A percentile compares a stretch with the other conserved stretches of the same genome.
phyloP scores from a whole-genome alignment of 352 stramenopile species.

The Pythium utonaiense region DNA sequence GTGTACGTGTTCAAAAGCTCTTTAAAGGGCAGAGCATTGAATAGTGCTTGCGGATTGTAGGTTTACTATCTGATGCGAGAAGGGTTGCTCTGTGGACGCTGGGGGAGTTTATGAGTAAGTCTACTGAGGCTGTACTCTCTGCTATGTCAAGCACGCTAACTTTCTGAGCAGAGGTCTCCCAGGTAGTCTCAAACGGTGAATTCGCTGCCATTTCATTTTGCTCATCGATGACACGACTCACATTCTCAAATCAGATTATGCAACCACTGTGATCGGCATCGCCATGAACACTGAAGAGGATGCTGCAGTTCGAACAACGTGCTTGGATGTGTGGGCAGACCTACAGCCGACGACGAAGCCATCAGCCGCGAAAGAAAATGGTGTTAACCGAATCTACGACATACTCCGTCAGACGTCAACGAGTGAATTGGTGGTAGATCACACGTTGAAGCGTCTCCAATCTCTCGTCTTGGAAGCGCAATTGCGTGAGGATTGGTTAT shows the following conservation, averaged over 20 bases:
- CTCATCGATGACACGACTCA: no score
- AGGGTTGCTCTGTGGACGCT: slow-evolving; percentile 20
- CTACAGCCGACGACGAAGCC: slow-evolving; percentile 21
- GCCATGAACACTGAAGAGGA: neutral
- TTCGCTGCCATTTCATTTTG: no score
- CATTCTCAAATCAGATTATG: slow-evolving; percentile 12
- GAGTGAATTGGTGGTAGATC: neutral
- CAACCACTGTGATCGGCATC: slow-evolving; percentile 5
- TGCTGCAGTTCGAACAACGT: neutral
- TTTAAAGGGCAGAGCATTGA: no score
- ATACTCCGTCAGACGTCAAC: neutral
- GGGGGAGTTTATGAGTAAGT: slow-evolving; percentile 31
- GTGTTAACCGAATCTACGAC: slow-evolving; percentile 6
- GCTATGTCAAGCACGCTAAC: no score
- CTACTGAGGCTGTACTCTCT: neutral
- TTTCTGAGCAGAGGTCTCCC: slow-evolving; percentile 16
- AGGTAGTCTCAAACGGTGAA: slow-evolving; percentile 12
- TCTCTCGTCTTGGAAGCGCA: slow-evolving; percentile 15
- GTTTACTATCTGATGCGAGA: slow-evolving; percentile 1
- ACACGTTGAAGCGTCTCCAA: slow-evolving; percentile 16
- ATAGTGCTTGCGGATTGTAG: neutral
- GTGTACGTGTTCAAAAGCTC: no score
- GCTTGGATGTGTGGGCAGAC: slow-evolving; percentile 21
- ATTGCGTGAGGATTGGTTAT: slow-evolving; percentile 6
- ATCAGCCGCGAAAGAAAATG: slow-evolving; percentile 18